These are phyloP conservation scores for Trametes hirsuta DNA, from an alignment of 1,284 basidiomycete genomes.

Conservation along the genomic window DNA sequence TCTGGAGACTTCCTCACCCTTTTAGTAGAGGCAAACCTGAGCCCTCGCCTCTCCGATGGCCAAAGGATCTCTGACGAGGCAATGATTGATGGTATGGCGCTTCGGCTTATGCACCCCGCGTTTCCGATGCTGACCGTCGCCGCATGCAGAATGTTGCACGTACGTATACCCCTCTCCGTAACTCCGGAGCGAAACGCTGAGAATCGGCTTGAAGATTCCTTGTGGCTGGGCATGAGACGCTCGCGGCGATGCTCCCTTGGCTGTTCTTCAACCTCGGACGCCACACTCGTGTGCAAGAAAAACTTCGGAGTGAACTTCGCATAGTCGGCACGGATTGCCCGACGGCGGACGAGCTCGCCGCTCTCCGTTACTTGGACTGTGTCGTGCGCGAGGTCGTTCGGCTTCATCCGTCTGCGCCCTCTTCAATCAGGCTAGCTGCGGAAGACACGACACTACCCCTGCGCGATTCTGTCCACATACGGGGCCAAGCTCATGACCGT, in stretches of 20 bases:
- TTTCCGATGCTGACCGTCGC: background rate
- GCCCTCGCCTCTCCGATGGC: slow-evolving; percentile 41
- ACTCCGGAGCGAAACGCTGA: background rate
- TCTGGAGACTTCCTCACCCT: slow-evolving; percentile 36
- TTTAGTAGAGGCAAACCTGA: slow-evolving; percentile 53
- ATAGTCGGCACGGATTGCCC: slow-evolving; percentile 37
- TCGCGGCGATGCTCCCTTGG: slow-evolving; percentile 49
- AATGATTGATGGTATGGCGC: slow-evolving; percentile 52
- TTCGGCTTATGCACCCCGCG: background rate
- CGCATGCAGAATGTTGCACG: slow-evolving; percentile 10
- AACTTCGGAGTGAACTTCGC: slow-evolving; percentile 70
- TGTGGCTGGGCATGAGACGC: slow-evolving; percentile 78
- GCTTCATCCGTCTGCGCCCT: slow-evolving; percentile 64
- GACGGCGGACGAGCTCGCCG: slow-evolving; percentile 61
- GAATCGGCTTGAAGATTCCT: slow-evolving; percentile 41
- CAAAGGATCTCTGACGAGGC: slow-evolving; percentile 56
- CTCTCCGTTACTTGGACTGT: slow-evolving; percentile 61
- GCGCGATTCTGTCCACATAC: slow-evolving; percentile 29
- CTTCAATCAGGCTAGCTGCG: slow-evolving; percentile 51
- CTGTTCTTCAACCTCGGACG: slow-evolving; percentile 65
- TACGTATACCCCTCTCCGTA: background rate
- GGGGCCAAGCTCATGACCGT: slow-evolving; percentile 31
- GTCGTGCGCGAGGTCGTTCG: slow-evolving; percentile 75
- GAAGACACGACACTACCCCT: slow-evolving; percentile 51
- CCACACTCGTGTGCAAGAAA: slow-evolving; percentile 57